Conservation (phyloP, 441 rosid species). For the Hypseocharis bilobata region DNA sequence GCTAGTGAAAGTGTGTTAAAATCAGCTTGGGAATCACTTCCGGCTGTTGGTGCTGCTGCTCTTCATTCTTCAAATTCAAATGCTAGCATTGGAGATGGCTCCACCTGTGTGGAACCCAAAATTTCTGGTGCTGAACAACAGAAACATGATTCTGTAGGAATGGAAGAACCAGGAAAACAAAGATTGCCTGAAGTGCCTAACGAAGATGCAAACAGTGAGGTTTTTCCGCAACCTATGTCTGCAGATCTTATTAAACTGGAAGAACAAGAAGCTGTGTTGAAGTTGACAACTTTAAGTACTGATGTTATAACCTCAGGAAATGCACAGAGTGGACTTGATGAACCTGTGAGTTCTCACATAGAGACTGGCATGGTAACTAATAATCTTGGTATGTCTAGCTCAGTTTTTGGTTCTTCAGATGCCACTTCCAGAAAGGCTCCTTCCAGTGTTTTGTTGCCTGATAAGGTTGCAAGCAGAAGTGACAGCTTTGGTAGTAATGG, state of each 20-base stretch:
- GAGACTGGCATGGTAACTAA: conserved; percentile 24
- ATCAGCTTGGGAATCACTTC: conserved; percentile 20
- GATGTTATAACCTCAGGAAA: conserved; percentile 28
- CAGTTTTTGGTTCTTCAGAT: conserved; percentile 23
- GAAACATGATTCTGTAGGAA: conserved; percentile 21
- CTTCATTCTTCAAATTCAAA: conserved; percentile 31
- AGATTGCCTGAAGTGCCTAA: conserved; percentile 19
- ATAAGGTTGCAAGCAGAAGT: conserved; percentile 19
- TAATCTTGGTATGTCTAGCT: conserved; percentile 24
- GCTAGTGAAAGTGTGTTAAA: conserved; percentile 24
- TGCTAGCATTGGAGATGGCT: conserved; percentile 26
- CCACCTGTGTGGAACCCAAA: conserved; percentile 28
- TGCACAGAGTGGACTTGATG: conserved; percentile 24
- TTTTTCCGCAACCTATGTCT: conserved; percentile 25
- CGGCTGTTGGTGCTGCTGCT: conserved; percentile 22
- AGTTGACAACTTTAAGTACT: conserved; percentile 14
- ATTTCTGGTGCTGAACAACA: conserved; percentile 30
- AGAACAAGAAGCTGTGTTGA: conserved; percentile 23
- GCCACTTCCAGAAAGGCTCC: no score
- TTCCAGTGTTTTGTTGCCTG: conserved; percentile 21
- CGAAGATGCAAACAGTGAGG: conserved; percentile 26
- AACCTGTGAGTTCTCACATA: conserved; percentile 24
- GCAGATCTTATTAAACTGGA: conserved; percentile 22
- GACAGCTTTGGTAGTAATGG: conserved; percentile 15
- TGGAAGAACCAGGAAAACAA: conserved; percentile 19